Conservation (phyloP, 225 moss, liverwort and hornwort genomes). For the Marchantia polymorpha region DNA sequence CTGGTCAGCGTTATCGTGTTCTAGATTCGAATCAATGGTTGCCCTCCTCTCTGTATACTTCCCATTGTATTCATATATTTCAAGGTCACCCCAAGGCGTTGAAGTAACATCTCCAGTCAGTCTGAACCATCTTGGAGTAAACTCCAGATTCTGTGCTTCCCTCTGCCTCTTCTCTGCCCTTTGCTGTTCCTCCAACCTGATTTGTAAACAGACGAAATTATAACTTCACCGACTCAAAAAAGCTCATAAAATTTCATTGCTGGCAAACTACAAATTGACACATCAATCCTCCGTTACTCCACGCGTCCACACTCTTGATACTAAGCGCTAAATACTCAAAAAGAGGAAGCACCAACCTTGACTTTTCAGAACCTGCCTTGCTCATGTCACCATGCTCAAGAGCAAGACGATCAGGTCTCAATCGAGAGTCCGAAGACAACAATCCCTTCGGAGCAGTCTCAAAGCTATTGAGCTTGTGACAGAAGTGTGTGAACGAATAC, state of each 20-base stretch:
- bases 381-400: conserved; percentile 74
- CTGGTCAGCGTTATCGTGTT: conserved; percentile 39
- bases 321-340: neutral
- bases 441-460: conserved; percentile 73
- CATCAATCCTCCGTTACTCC: neutral
- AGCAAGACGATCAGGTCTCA: conserved; percentile 78
- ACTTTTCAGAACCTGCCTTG: conserved; percentile 78
- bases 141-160: conserved; percentile 58
- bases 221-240: neutral
- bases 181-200: conserved; percentile 86
- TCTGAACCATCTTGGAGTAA: conserved; percentile 78
- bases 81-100: conserved; percentile 93
- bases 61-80: conserved; percentile 80
- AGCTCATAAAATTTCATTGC: neutral
- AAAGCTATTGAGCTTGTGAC: conserved; percentile 78
- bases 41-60: conserved; percentile 63
- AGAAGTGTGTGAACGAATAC: conserved; percentile 75
- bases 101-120: conserved; percentile 57
- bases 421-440: conserved; percentile 79
- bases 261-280: too few species aligned
- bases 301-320: neutral
- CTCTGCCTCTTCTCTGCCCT: conserved; percentile 78
- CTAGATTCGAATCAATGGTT: conserved; percentile 35
- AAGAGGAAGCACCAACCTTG: conserved; percentile 41
- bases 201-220: neutral